These are phyloP conservation scores for Acanthamoeba triangularis DNA, from an alignment of 208 protist genomes.

Conservation along the genomic window DNA sequence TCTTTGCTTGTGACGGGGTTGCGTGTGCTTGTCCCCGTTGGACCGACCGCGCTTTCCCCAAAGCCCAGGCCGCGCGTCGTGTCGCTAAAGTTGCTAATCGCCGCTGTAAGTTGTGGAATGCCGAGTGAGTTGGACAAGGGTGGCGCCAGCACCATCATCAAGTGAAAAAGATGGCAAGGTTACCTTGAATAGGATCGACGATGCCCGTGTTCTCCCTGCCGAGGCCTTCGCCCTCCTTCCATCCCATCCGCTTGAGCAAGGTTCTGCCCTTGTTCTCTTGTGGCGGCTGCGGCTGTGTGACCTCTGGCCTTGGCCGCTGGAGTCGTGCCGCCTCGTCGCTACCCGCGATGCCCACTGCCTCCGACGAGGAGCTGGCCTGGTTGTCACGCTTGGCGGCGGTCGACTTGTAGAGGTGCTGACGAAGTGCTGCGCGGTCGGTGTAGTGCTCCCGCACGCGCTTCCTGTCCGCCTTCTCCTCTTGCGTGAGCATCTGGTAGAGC, in stretches of 20 bases:
- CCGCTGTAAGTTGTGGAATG: too few species aligned
- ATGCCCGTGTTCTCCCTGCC: background rate
- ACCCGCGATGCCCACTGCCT: background rate
- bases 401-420: background rate
- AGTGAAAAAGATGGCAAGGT: too few species aligned
- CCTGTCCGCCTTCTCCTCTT: background rate
- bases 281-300: background rate
- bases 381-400: background rate
- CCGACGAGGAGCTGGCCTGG: background rate
- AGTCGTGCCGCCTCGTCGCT: background rate
- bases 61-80: constrained; percentile 61
- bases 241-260: constrained; percentile 47
- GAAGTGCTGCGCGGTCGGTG: background rate
- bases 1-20: background rate
- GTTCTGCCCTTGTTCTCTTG: constrained; percentile 14
- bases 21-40: background rate
- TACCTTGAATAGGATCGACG: constrained; percentile 35
- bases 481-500: constrained; percentile 24
- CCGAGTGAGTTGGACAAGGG: too few species aligned
- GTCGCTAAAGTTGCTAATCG: constrained; percentile 39
- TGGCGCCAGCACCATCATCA: too few species aligned
- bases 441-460: background rate
- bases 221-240: constrained; percentile 53
- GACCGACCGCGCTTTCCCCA: background rate
- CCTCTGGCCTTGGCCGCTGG: background rate